Conservation (phyloP, 1,284 basidiomycete species). For the Tilletiopsis washingtonensis region DNA sequence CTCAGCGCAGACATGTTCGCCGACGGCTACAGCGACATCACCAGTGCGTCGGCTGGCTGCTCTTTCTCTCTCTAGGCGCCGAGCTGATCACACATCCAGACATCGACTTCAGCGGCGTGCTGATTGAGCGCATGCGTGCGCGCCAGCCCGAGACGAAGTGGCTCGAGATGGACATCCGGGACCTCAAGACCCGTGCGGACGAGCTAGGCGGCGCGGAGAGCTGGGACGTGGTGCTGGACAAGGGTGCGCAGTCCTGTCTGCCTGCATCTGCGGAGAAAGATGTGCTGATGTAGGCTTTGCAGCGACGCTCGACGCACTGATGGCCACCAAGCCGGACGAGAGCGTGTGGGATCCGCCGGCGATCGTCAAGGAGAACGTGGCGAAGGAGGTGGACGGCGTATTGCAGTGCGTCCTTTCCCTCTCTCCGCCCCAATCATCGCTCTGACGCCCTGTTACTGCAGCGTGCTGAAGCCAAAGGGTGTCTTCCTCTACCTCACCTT, state of each 20-base stretch:
- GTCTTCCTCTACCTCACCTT: slow-evolving; percentile 42
- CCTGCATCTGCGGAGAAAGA: background rate
- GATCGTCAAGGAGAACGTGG: slow-evolving; percentile 20
- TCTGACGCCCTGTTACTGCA: background rate
- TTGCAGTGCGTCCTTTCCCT: slow-evolving; percentile 12
- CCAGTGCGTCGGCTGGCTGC: slow-evolving; percentile 12
- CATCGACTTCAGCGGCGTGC: slow-evolving; percentile 28
- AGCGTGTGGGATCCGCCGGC: slow-evolving; percentile 32
- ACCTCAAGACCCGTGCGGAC: slow-evolving; percentile 16
- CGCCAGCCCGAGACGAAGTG: slow-evolving; percentile 23
- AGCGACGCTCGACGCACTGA: slow-evolving; percentile 43
- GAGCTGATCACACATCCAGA: slow-evolving; percentile 7
- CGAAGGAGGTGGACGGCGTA: slow-evolving; percentile 31
- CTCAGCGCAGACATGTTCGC: slow-evolving; percentile 29
- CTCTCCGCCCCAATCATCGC: background rate
- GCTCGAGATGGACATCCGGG: slow-evolving; percentile 36
- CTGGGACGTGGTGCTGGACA: slow-evolving; percentile 41
- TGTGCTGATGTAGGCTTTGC: background rate
- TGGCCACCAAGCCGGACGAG: slow-evolving; percentile 31
- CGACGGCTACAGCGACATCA: slow-evolving; percentile 29
- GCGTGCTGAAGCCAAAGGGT: slow-evolving; percentile 26
- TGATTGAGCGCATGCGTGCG: slow-evolving; percentile 26
- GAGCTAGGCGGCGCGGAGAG: slow-evolving; percentile 16
- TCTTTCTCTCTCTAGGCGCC: background rate
- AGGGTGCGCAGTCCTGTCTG: slow-evolving; percentile 14